Base-by-base conservation (phyloP, 192 early-diverging fungal species). In the Entomortierella chlamydospora region DNA sequence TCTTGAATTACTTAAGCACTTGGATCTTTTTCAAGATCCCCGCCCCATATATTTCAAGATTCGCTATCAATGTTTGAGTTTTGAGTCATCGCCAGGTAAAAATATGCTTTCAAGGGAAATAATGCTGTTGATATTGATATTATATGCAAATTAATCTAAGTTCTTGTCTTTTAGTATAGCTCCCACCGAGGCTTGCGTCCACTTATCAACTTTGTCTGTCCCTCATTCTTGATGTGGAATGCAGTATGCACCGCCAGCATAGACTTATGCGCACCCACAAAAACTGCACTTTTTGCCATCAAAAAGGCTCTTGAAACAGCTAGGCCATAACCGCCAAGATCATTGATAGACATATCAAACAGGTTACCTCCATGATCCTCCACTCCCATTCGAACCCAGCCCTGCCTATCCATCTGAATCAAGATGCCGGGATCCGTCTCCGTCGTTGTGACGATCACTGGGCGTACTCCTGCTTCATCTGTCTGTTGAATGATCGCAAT, bases 271-370 rank as follows among this genome's bases (percentile, higher is more conserved):
- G n/a, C 59, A 8, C 76, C 76, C 43, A 79, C 61, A 70, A 79
- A 79, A 10, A 79, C 51, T 11, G 76, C 76, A 22, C 68, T 70
- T 30, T 66, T 65, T n/a, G 76, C 47, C 68, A 79, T 79, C 11
- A 70, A 28, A 66, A 41, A 70, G 13, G 50, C 25, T 8, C 62
- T 8, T 4, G 55, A 10, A 15, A 59, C 55, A 17, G 42, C 56
- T 0, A 33, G 2, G 0, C 68, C 76, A 61, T 79, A 79, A 5
- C 76, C 76, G 15, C 76, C 76, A 17, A 66, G 47, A 12, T 79
- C 68, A 4, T 66, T 66, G 2, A n/a, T 23, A 20, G 57, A 18
- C 20, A 22, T 43, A 13, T 64, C 76, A 61, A 79, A 79, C 33
- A 79, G 31, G 7, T 66, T 66, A 2, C 39, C 25, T 10, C 37